A percentile compares a stretch with the other conserved stretches of the same genome.
Conservation (phyloP, 2,329 filamentous ascomycete species). For the Chaetomiaceae sp. region DNA sequence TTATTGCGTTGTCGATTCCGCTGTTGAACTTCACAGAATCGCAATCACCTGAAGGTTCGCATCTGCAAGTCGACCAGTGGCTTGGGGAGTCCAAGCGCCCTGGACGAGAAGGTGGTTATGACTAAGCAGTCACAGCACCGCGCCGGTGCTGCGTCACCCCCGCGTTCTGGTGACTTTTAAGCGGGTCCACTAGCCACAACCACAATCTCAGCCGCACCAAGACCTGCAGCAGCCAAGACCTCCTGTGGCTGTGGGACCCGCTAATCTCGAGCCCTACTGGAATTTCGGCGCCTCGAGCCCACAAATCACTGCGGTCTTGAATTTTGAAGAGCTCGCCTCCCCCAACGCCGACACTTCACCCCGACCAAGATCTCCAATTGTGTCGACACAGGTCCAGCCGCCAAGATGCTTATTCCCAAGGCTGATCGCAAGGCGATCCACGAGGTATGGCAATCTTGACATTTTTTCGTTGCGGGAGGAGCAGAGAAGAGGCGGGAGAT, state of each 20-base stretch:
- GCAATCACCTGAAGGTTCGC: too few species aligned
- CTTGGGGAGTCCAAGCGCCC: too few species aligned
- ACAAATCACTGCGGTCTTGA: slow-evolving; percentile 28
- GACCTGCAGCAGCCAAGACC: slow-evolving; percentile 4
- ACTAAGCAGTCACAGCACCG: too few species aligned
- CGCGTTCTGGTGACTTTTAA: too few species aligned
- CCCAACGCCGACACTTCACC: slow-evolving; percentile 37
- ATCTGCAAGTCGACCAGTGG: too few species aligned
- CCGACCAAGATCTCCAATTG: slow-evolving; percentile 46
- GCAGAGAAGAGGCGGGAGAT: not conserved
- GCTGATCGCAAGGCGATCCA: slow-evolving; percentile 99
- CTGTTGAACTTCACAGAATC: too few species aligned
- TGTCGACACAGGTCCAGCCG: slow-evolving; percentile 37
- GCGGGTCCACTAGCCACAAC: slow-evolving; percentile 22
- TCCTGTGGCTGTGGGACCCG: slow-evolving; percentile 26
- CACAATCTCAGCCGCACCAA: slow-evolving; percentile 9
- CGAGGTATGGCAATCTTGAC: slow-evolving; percentile 44
- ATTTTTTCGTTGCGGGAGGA: slow-evolving; percentile 3
- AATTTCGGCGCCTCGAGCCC: slow-evolving; percentile 27
- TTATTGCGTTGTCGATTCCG: too few species aligned
- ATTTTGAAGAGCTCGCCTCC: slow-evolving; percentile 28
- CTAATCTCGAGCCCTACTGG: slow-evolving; percentile 27
- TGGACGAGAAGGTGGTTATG: too few species aligned
- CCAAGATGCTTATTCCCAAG: slow-evolving; percentile 97
- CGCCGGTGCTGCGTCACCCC: too few species aligned